Conservation (phyloP, 768 basidiomycete species). For the Phlebiopsis gigantea region DNA sequence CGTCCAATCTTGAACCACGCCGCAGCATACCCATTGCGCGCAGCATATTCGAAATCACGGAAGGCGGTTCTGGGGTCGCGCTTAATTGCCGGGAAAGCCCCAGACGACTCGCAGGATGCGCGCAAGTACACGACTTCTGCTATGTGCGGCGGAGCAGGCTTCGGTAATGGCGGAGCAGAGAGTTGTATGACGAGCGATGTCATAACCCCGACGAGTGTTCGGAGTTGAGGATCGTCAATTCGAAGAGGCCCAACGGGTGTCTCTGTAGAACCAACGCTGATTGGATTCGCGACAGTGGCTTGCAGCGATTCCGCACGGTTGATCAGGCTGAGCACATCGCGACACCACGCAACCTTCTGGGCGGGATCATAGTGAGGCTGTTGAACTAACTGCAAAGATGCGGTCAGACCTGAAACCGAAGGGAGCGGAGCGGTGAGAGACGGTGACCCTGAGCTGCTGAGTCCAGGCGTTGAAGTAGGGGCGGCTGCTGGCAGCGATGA, state of each 20-base stretch:
- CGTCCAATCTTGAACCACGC: slow-evolving; percentile 92
- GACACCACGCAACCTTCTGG: slow-evolving; percentile 69
- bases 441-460: slow-evolving; percentile 26
- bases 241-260: slow-evolving; percentile 40
- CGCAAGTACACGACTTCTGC: slow-evolving; percentile 76
- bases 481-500: neutral
- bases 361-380: slow-evolving; percentile 50
- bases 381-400: slow-evolving; percentile 47
- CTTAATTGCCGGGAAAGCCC: slow-evolving; percentile 55
- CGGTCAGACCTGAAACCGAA: slow-evolving; percentile 50
- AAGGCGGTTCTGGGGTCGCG: slow-evolving; percentile 79
- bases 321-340: slow-evolving; percentile 78
- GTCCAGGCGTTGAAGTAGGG: neutral
- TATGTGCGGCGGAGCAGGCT: slow-evolving; percentile 35
- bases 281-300: slow-evolving; percentile 28
- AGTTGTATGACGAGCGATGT: slow-evolving; percentile 60
- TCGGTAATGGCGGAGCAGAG: slow-evolving; percentile 32
- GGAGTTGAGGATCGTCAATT: slow-evolving; percentile 56
- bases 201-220: slow-evolving; percentile 56
- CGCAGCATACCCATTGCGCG: slow-evolving; percentile 66
- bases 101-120: slow-evolving; percentile 68
- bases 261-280: slow-evolving; percentile 35
- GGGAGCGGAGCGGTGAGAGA: slow-evolving; percentile 68
- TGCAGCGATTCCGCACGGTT: slow-evolving; percentile 44
- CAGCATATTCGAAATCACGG: slow-evolving; percentile 82